Base-by-base conservation (phyloP, 2,329 filamentous ascomycete species). In the Penicillium hesseltinei region DNA sequence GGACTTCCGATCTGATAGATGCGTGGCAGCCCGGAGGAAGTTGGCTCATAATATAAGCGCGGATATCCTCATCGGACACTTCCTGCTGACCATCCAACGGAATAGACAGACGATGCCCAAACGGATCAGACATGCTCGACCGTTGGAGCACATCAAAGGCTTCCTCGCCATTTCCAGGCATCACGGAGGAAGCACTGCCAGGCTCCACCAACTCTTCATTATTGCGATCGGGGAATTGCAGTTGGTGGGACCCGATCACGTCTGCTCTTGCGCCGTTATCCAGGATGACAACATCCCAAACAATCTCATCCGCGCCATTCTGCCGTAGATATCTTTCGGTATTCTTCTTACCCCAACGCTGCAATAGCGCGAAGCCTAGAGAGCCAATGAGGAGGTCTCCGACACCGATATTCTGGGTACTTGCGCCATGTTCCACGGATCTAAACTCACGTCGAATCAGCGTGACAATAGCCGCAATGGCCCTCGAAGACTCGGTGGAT, bases 121-220 rank as follows among this genome's bases (percentile, higher is more conserved):
- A 29, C 21, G 59, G 35, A 55, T 72, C 69, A 31, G 61, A 48
- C 11, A 61, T 56, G 50, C 64, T 67, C 23, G 63, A 54, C 8
- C 71, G 71, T 55, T 75, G 67, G 19, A 78, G 60, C 10, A 74
- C 73, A 60, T 75, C 72, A 48, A 79, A 76, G 5, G 59, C 53
- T 25, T 73, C 72, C 43, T 78, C 71, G 11, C 71, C 69, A 13
- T 67, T 69, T 5, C 71, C 70, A 6, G 75, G 71, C 44, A 72
- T 71, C 48, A 77, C 63, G 51, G 79, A 79, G 10, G 80, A 80
- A 84, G 86, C 60, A 75, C 80, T 69, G 77, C 84, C 48, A 84
- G 79, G 44, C 74, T 77, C 42, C 69, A 71, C 73, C 2, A 78
- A 66, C 25, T 80, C 78, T 35, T 83, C 79, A 10, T 79, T 74